Evolutionary conservation across 345 rosid species (phyloP), one percentile per base, ranked within the genome.

Genomic region (Garcia nutans): DNA sequence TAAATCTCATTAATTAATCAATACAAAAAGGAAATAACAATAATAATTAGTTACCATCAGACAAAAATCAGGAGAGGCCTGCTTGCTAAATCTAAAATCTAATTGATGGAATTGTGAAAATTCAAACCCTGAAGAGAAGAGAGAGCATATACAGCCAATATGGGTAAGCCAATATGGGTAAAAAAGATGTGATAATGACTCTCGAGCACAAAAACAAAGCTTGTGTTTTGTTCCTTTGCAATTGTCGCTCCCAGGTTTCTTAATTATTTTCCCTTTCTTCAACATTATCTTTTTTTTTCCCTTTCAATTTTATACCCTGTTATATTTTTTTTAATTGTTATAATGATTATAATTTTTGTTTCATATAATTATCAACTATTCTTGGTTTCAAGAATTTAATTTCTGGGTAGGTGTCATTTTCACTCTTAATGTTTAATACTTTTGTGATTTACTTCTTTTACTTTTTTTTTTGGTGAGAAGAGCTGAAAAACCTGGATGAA

Each of bases 211-310:
- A n/a, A 69, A 63, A n/a, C 75, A 63, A 77, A 83, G 49, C 75
- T 63, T 63, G 74, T 37, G 49, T 70, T 50, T 61, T 75, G 70
- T 71, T 71, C 75, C 45, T 37, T 78, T 67, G 69, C 70, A 49
- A 52, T 76, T 67, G 67, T 74, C 70, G 74, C 76, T 75, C 75
- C 65, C 65, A 72, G 82, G 77, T 68, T 65, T 16, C 52, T 65
- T 65, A 65, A 33, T 67, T 54, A 42, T 55, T 62, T 24, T 62
- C 37, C 24, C 56, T n/a, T 64, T 65, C 10, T 54, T 9, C 54
- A 19, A 22, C 60, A 64, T 65, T 45, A 24, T 22, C 52, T 55
- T n/a, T 1, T 22, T 42, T 55, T n/a, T 1, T 6, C n/a, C 19
- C 68, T 10, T 71, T 45, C 28, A 31, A 15, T 42, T 69, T 26